phyloP scores from a whole-genome alignment of 176 grass and related monocot genomes.

The Aegilops sharonensis region DNA sequence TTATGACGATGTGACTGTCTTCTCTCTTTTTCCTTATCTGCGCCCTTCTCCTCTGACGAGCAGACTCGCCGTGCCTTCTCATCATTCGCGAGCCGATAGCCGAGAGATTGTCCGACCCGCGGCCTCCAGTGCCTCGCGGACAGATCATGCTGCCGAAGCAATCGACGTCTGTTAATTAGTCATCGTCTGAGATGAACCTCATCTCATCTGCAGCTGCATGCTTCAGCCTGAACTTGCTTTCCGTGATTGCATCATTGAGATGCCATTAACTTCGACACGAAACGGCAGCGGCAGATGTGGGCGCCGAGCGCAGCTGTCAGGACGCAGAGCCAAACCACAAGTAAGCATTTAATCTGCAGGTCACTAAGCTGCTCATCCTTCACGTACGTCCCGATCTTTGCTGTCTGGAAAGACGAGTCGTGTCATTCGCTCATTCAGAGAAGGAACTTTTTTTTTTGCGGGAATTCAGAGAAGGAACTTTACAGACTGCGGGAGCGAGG shows the following conservation, averaged over 20 bases:
- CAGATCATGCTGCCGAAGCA: neutral
- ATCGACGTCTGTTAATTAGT: neutral
- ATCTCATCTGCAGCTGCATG: neutral
- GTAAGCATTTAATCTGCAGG: neutral
- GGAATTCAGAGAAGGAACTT: no score
- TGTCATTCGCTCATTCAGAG: neutral
- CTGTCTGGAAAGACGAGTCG: neutral
- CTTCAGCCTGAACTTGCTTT: neutral
- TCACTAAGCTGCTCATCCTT: neutral
- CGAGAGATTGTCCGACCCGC: neutral
- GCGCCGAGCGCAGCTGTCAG: neutral
- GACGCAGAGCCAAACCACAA: neutral
- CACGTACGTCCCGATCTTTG: neutral
- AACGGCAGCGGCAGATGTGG: neutral
- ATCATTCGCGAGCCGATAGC: neutral
- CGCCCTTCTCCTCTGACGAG: neutral
- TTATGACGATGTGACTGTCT: neutral
- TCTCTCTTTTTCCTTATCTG: neutral
- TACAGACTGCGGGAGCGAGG: no score
- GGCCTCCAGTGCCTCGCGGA: neutral
- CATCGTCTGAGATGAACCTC: no score
- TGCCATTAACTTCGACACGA: constrained; percentile 14
- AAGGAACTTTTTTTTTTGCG: no score
- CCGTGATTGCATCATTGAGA: neutral
- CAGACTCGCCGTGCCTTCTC: neutral